Evolutionary conservation across 2,329 filamentous ascomycete species (phyloP).

Genomic region (Apiospora arundinis): DNA sequence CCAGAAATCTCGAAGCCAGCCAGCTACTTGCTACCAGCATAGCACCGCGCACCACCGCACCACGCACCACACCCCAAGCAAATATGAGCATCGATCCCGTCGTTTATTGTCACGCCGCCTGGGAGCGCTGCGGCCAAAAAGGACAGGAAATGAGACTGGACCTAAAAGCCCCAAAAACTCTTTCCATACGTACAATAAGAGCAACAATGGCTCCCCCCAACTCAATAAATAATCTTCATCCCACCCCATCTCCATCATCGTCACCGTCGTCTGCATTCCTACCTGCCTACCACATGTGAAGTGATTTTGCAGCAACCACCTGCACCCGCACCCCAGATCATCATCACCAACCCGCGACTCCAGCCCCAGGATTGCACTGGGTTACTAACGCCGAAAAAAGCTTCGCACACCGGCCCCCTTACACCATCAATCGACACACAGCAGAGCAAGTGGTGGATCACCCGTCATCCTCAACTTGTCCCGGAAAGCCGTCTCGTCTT

Average conservation of each 20-base stretch:
- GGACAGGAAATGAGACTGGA: conserved; percentile 18
- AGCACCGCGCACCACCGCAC: conserved; percentile 16
- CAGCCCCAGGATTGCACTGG: conserved; percentile 5
- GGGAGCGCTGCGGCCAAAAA: conserved; percentile 18
- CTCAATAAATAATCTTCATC: conserved; percentile 31
- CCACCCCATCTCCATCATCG: conserved; percentile 32
- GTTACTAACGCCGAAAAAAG: conserved; percentile 22
- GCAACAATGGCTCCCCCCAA: conserved; percentile 18
- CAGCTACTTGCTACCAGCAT: background rate
- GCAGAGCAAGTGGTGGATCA: conserved; percentile 21
- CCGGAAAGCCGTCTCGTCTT: conserved; percentile 13
- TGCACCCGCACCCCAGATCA: conserved; percentile 6
- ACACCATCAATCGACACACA: conserved; percentile 15
- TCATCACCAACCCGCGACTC: conserved; percentile 4
- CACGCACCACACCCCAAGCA: conserved; percentile 17
- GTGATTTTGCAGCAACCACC: conserved; percentile 23
- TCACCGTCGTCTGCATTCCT: conserved; percentile 26
- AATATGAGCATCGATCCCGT: conserved; percentile 19
- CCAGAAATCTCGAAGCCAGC: conserved; percentile 7
- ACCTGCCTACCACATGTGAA: background rate
- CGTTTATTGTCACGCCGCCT: conserved; percentile 18
- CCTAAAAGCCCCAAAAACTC: conserved; percentile 13
- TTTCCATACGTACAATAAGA: conserved; percentile 8
- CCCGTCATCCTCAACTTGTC: conserved; percentile 16
- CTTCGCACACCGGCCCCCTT: conserved; percentile 25